These are phyloP conservation scores for Juglanconis sp. DNA, from an alignment of 2,329 filamentous ascomycete species.

Conservation along the genomic window DNA sequence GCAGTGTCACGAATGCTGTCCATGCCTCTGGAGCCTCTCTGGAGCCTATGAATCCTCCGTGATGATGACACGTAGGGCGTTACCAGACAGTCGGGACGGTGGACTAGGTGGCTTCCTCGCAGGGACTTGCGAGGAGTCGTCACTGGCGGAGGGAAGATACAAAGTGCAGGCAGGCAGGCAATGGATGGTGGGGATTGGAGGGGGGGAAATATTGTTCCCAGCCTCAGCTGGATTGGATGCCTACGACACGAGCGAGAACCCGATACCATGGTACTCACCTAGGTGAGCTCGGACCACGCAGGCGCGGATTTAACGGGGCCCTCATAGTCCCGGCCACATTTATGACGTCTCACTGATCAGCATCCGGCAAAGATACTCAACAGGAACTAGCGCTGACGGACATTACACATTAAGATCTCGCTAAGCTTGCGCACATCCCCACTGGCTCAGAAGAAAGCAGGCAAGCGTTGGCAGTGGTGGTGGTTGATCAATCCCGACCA, in stretches of 20 bases:
- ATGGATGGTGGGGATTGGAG: too few relatives aligned
- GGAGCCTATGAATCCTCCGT: not conserved
- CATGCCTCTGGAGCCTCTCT: too few relatives aligned
- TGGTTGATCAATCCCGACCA: slow-evolving; percentile 1
- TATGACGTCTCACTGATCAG: not conserved
- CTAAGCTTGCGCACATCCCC: not conserved
- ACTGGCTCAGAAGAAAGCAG: not conserved
- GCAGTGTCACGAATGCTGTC: not conserved
- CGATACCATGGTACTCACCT: too few relatives aligned
- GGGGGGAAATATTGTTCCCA: too few relatives aligned
- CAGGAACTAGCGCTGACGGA: not conserved
- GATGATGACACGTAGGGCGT: not conserved
- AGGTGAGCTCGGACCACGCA: too few relatives aligned
- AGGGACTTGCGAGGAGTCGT: not conserved
- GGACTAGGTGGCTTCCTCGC: too few relatives aligned
- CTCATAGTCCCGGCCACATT: too few relatives aligned
- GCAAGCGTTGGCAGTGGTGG: not conserved
- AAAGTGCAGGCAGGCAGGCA: too few relatives aligned
- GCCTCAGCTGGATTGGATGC: too few relatives aligned
- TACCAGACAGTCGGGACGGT: not conserved
- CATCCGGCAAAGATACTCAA: not conserved
- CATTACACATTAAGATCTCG: not conserved
- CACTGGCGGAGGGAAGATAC: not conserved
- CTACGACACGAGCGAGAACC: too few relatives aligned
- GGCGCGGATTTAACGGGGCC: too few relatives aligned